Conservation (phyloP, 1,284 basidiomycete species). For the Tylopilus sp. region DNA sequence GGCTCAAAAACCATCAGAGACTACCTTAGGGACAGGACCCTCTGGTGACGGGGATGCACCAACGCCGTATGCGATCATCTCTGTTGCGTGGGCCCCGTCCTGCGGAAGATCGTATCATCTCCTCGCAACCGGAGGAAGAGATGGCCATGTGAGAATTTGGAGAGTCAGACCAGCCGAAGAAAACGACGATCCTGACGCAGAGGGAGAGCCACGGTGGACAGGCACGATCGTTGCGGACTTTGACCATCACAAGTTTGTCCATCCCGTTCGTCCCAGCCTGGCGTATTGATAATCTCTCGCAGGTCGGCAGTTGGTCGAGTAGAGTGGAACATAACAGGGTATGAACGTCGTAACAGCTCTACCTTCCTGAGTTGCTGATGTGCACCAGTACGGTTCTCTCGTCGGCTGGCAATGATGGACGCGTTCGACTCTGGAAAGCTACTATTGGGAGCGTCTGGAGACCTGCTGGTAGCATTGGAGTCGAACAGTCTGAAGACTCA, state of each 20-base stretch:
- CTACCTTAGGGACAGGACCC: conserved; percentile 20
- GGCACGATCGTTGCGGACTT: conserved; percentile 79
- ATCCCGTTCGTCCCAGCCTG: not conserved
- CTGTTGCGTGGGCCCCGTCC: conserved; percentile 86
- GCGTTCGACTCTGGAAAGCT: conserved; percentile 86
- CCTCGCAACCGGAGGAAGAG: conserved; percentile 82
- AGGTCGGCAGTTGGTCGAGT: conserved; percentile 68
- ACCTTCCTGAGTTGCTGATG: conserved; percentile 7
- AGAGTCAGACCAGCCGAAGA: conserved; percentile 58
- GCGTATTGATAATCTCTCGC: conserved; percentile 10
- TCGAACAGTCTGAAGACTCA: conserved; percentile 65
- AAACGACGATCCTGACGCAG: conserved; percentile 37
- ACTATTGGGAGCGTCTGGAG: conserved; percentile 72
- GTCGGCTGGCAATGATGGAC: conserved; percentile 86
- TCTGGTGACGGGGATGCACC: conserved; percentile 34
- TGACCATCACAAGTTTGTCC: conserved; percentile 68
- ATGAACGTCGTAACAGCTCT: conserved; percentile 26
- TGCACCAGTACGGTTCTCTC: conserved; percentile 75
- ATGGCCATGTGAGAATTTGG: conserved; percentile 88
- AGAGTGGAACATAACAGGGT: conserved; percentile 90
- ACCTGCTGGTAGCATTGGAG: conserved; percentile 71
- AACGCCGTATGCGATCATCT: conserved; percentile 62
- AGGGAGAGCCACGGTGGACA: conserved; percentile 60
- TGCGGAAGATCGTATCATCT: conserved; percentile 91
- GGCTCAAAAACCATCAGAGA: conserved; percentile 21